These are phyloP conservation scores for Populus hybrid DNA, from an alignment of 441 rosid species.

Conservation along the genomic window DNA sequence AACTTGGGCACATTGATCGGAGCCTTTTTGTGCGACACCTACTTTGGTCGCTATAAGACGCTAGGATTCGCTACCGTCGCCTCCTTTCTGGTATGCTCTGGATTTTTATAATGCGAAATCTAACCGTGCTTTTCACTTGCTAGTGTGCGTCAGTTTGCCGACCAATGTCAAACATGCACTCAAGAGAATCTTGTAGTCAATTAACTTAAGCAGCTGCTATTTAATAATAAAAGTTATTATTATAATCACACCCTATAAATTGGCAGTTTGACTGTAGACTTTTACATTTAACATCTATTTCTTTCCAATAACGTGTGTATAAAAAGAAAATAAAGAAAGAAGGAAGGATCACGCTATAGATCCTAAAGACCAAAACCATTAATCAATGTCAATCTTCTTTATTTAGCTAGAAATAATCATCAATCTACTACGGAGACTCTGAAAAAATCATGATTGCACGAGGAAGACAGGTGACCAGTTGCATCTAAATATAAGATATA, in stretches of 20 bases:
- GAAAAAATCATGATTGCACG: too few relatives aligned
- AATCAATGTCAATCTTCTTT: neutral
- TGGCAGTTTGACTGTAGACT: neutral
- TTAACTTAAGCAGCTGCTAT: too few relatives aligned
- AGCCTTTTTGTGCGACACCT: conserved; percentile 47
- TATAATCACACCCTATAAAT: too few relatives aligned
- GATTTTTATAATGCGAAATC: neutral
- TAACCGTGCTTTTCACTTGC: neutral
- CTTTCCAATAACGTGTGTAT: neutral
- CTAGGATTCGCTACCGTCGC: conserved; percentile 36
- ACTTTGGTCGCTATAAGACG: conserved; percentile 48
- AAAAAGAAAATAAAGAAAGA: neutral
- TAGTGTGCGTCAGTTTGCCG: neutral
- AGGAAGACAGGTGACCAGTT: too few relatives aligned
- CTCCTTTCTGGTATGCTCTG: conserved; percentile 39
- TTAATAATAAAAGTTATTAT: too few relatives aligned
- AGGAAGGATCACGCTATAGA: neutral
- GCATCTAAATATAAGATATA: too few relatives aligned
- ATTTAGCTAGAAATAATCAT: neutral
- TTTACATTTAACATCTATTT: neutral
- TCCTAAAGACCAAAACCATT: neutral
- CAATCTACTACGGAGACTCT: neutral
- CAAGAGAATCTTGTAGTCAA: neutral
- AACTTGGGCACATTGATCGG: conserved; percentile 46
- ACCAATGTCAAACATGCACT: neutral